Evolutionary conservation across 129 eudicot species (phyloP), one percentile per base, ranked within the genome.

Genomic region (Lonicera japonica): DNA sequence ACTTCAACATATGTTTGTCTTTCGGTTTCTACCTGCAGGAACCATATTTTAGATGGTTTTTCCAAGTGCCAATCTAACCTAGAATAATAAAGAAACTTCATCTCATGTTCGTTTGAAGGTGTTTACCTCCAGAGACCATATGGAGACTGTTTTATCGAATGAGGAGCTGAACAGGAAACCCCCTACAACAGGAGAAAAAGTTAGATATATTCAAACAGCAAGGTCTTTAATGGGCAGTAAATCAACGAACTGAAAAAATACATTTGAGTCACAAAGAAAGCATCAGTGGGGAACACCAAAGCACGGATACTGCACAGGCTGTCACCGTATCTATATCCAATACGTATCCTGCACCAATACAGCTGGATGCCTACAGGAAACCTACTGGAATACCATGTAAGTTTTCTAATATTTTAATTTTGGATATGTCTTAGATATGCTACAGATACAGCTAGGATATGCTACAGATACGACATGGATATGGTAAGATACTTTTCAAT

Each of bases 101-200:
- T 3, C 21, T 16, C 8, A 58, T 7, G 20, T 39, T 18, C 19
- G 10, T 34, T 10, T 12, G 3, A 21, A 24, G 41, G 56, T 64
- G 56, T 61, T 24, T 75, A 82, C 87, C 83, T 82, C 75, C 61
- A 90, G 81, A 71, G 97, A 90, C 97, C 97, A 90, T 38, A 90
- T 81, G 16, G 70, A 66, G 69, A 90, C 71, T 54, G 85, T 75
- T 82, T 82, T 90, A 77, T 90, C 97, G 56, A 77, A 82, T 20
- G 95, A 86, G 36, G 87, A 81, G 84, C 97, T 86, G 83, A 86
- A 86, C 63, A 90, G 80, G 70, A 76, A 90, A 19, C 74, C 97
- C 65, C 94, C 97, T 90, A 69, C 71, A 78, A 71, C 45, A 73
- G 66, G 70, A 6, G 68, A 61, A 58, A 18, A 57, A 69, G 64